Evolutionary conservation across 805 yeast genomes (phyloP).

Genomic region (Candida lessepsii): DNA sequence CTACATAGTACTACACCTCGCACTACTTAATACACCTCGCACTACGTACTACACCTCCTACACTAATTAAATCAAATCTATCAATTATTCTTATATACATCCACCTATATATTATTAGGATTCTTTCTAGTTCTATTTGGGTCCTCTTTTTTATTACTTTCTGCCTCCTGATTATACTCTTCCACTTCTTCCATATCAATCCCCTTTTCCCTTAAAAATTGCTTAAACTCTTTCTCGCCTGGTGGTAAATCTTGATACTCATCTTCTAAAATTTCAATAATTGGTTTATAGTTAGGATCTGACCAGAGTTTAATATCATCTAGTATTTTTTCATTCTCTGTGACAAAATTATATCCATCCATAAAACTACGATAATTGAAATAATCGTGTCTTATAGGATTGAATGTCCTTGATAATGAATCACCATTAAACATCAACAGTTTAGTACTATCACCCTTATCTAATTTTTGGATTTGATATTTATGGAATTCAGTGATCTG

Average conservation of each 20-base stretch:
- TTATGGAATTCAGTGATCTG: constrained; percentile 36
- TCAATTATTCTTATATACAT: too few relatives aligned
- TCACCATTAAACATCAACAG: constrained; percentile 14
- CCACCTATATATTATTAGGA: background rate
- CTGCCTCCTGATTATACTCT: too few relatives aligned
- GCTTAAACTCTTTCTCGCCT: background rate
- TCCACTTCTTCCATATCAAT: background rate
- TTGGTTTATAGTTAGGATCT: background rate
- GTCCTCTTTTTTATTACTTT: background rate
- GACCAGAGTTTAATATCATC: constrained; percentile 4
- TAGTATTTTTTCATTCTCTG: constrained; percentile 3
- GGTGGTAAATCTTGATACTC: background rate
- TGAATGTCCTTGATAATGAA: constrained; percentile 8
- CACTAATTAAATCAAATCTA: too few relatives aligned
- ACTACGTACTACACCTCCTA: too few relatives aligned
- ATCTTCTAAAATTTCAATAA: background rate
- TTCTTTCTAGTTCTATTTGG: background rate
- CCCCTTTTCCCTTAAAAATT: background rate
- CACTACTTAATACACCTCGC: too few relatives aligned
- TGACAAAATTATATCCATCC: constrained; percentile 10
- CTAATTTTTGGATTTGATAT: constrained; percentile 23
- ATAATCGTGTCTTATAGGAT: constrained; percentile 21
- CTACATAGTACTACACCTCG: too few relatives aligned
- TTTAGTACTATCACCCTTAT: constrained; percentile 21
- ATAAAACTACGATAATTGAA: constrained; percentile 15